These are phyloP conservation scores for Microbotryomycetes sp. DNA, from an alignment of 1,284 basidiomycete species.

Conservation along the genomic window DNA sequence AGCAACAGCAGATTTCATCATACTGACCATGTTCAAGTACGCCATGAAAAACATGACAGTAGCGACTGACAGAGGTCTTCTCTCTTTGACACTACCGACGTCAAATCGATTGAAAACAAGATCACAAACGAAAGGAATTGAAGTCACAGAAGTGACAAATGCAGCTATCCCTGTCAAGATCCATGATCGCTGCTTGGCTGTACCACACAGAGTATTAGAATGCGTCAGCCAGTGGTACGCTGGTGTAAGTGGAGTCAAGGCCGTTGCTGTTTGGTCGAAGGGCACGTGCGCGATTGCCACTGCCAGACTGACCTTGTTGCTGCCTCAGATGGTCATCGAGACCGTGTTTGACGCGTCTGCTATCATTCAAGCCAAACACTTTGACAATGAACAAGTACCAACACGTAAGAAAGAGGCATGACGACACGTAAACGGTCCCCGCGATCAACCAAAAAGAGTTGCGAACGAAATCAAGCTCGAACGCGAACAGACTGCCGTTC, in stretches of 20 bases:
- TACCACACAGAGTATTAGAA: too few species aligned
- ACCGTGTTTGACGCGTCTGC: neutral
- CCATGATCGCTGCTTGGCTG: slow-evolving; percentile 51
- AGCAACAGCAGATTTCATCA: slow-evolving; percentile 34
- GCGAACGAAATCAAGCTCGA: too few species aligned
- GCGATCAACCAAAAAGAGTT: too few species aligned
- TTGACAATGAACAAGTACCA: neutral
- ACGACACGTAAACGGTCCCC: neutral
- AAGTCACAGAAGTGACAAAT: slow-evolving; percentile 47
- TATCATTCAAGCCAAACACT: neutral
- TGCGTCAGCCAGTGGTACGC: too few species aligned
- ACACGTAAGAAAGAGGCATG: neutral
- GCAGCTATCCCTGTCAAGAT: slow-evolving; percentile 51
- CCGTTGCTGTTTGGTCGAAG: slow-evolving; percentile 46
- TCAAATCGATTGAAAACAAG: slow-evolving; percentile 42
- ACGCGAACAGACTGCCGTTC: too few species aligned
- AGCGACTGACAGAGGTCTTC: slow-evolving; percentile 30
- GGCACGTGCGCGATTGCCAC: neutral
- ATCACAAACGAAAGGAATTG: slow-evolving; percentile 50
- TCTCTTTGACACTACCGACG: slow-evolving; percentile 35
- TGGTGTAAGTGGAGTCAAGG: too few species aligned
- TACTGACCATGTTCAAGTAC: slow-evolving; percentile 43
- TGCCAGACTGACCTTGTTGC: neutral
- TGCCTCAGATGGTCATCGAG: neutral
- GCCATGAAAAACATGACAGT: slow-evolving; percentile 40